Evolutionary conservation across 1,284 basidiomycete species (phyloP), one percentile per base, ranked within the genome.

Genomic region (Malassezia obtusa): DNA sequence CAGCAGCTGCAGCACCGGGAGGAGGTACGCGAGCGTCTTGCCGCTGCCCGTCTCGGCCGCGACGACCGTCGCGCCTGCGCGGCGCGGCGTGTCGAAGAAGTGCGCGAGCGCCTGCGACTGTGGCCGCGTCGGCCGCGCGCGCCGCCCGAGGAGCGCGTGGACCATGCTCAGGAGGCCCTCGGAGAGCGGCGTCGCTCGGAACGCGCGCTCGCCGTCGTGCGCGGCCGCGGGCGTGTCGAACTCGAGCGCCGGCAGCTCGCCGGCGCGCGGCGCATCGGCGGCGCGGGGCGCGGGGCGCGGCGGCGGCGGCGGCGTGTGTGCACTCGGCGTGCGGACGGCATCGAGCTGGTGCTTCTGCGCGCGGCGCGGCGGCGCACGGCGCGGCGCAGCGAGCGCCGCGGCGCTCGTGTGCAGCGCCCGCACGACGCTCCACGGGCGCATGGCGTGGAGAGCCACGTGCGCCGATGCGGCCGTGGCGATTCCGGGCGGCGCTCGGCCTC

Each of bases 21-120:
- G 82, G 15, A 98, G 81, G 77, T 88, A 99, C 2, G 92, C 83
- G 21, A 98, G 78, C 0, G 92, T 98, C 77, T 98, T 98, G 65
- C 94, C 94, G 0, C 91, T 96, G 57, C 94, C 94, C 0, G 94
- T 98, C 74, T 99, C 91, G 4, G 89, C 88, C 71, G 95, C 91
- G 49, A 99, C 86, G 72, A 98, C 89, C 14, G 89, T 82, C 75
- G 96, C 92, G 52, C 85, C 79, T 76, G 76, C 45, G 11, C 50
- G 76, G 21, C 14, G 12, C 63, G 49, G 12, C 12, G 22, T 14
- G 14, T 41, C 37, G n/a, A 54, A 54, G 26, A 58, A 50, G 43
- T 54, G 52, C 17, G 48, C 41, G 32, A 58, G 45, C 21, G 47
- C 37, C 36, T 50, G 51, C 7, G 52, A 38, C 39, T 58, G 57